Evolutionary conservation across 495 filamentous ascomycete genomes (phyloP).

Genomic region (Penicillium canariense): DNA sequence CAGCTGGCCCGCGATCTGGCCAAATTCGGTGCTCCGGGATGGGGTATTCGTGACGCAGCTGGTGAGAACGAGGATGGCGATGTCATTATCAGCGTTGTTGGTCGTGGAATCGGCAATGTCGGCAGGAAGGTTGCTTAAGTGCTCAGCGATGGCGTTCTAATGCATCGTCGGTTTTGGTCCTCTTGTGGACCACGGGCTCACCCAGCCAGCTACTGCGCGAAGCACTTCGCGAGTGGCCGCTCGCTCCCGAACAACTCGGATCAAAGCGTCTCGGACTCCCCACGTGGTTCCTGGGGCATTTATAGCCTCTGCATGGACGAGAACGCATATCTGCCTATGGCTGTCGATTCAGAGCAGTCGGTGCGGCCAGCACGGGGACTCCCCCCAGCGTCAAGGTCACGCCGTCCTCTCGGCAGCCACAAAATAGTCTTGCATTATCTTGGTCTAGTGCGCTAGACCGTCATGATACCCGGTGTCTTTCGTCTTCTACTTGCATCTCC

Average conservation of each 20-base stretch:
- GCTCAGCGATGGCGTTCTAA: not conserved
- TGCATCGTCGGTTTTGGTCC: constrained; percentile 2
- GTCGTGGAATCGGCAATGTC: constrained; percentile 91
- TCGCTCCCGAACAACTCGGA: not conserved
- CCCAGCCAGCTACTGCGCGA: too few relatives aligned
- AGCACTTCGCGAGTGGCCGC: not conserved
- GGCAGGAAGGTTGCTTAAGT: constrained; percentile 85
- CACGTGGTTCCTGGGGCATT: too few relatives aligned
- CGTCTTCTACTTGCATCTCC: constrained; percentile 9
- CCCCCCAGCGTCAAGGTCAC: too few relatives aligned
- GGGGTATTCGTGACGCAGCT: constrained; percentile 75
- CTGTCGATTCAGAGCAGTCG: too few relatives aligned
- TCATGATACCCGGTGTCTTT: constrained; percentile 27
- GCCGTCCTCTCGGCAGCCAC: not conserved
- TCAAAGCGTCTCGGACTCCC: not conserved
- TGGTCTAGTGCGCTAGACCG: not conserved
- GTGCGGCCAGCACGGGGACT: too few relatives aligned
- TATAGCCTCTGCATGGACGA: not conserved
- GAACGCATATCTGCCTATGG: too few relatives aligned
- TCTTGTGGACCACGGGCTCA: not conserved
- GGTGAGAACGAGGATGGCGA: constrained; percentile 65
- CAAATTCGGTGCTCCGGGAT: constrained; percentile 78
- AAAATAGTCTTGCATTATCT: constrained; percentile 8
- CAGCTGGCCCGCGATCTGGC: constrained; percentile 78
- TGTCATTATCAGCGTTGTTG: constrained; percentile 87